Conservation (phyloP, 2,329 filamentous ascomycete species). For the Remersonia thermophila region DNA sequence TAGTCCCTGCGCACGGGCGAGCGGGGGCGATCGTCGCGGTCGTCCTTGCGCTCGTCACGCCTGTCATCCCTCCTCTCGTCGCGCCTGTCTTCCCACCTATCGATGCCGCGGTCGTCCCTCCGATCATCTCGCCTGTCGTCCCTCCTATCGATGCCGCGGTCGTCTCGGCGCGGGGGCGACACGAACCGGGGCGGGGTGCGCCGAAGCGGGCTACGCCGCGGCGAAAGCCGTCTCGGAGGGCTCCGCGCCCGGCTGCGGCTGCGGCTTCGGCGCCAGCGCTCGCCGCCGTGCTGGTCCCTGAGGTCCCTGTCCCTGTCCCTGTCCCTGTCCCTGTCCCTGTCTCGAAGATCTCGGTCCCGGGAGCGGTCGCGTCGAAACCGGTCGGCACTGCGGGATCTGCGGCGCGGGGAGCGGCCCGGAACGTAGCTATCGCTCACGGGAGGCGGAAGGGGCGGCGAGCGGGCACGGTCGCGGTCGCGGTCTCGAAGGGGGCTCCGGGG, state of each 20-base stretch:
- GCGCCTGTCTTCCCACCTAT: constrained; percentile 7
- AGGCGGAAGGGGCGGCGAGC: constrained; percentile 18
- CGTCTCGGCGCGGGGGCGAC: constrained; percentile 21
- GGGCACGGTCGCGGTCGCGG: too few relatives aligned
- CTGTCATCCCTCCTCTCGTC: constrained; percentile 3
- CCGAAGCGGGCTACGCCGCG: constrained; percentile 24
- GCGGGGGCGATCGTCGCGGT: constrained; percentile 22
- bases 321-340: constrained; percentile 21
- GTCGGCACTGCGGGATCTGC: constrained; percentile 30
- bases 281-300: constrained; percentile 20
- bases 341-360: constrained; percentile 18
- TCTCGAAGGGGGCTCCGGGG: constrained; percentile 21
- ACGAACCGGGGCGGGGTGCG: constrained; percentile 25
- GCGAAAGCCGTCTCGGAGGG: constrained; percentile 21
- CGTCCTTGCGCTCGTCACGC: constrained; percentile 9
- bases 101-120: constrained; percentile 7
- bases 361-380: constrained; percentile 20
- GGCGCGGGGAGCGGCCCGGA: constrained; percentile 28
- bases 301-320: too few relatives aligned
- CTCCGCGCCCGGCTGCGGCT: constrained; percentile 27
- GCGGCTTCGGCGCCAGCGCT: constrained; percentile 29
- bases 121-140: constrained; percentile 8
- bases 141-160: constrained; percentile 3
- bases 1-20: constrained; percentile 28
- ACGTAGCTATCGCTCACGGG: constrained; percentile 29